Conservation (phyloP, 2,329 filamentous ascomycete species). For the Aschersonia sp. region DNA sequence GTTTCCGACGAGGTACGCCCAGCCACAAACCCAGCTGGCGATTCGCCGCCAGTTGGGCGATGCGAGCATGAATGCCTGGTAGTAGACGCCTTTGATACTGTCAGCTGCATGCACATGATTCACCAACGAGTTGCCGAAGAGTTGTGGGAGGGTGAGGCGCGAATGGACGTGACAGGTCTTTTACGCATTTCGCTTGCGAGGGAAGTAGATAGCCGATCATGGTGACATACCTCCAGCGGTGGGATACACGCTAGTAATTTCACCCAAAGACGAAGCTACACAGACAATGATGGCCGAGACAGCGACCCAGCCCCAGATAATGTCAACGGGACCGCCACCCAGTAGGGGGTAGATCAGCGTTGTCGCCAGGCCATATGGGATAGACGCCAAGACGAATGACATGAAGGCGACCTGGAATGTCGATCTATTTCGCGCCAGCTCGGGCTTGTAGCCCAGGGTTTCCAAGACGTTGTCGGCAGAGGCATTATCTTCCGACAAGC, state of each 20-base stretch:
- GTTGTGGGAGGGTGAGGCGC: no score
- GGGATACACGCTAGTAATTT: slow-evolving; percentile 63
- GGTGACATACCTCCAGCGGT: slow-evolving; percentile 47
- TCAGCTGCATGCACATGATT: slow-evolving; percentile 4
- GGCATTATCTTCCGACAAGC: slow-evolving; percentile 14
- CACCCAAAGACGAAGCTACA: slow-evolving; percentile 54
- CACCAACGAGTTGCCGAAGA: neutral
- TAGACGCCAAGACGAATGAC: slow-evolving; percentile 62
- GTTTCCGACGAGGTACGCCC: slow-evolving; percentile 66
- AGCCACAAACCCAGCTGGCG: slow-evolving; percentile 58
- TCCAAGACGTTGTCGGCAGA: slow-evolving; percentile 48
- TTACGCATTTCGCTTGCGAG: no score
- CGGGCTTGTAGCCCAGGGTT: slow-evolving; percentile 51
- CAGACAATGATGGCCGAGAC: slow-evolving; percentile 58
- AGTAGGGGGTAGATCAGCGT: slow-evolving; percentile 53
- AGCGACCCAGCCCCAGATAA: slow-evolving; percentile 59
- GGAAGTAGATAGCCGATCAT: no score
- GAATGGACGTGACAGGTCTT: no score
- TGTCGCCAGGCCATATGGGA: slow-evolving; percentile 59
- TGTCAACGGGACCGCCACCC: slow-evolving; percentile 51
- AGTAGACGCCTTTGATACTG: slow-evolving; percentile 41
- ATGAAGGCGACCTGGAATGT: slow-evolving; percentile 59
- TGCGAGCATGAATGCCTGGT: slow-evolving; percentile 63
- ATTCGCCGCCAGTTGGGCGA: slow-evolving; percentile 44
- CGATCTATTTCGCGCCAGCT: slow-evolving; percentile 48